These are phyloP conservation scores for Plectosphaerella sp. DNA, from an alignment of 2,329 filamentous ascomycete species.

Conservation along the genomic window DNA sequence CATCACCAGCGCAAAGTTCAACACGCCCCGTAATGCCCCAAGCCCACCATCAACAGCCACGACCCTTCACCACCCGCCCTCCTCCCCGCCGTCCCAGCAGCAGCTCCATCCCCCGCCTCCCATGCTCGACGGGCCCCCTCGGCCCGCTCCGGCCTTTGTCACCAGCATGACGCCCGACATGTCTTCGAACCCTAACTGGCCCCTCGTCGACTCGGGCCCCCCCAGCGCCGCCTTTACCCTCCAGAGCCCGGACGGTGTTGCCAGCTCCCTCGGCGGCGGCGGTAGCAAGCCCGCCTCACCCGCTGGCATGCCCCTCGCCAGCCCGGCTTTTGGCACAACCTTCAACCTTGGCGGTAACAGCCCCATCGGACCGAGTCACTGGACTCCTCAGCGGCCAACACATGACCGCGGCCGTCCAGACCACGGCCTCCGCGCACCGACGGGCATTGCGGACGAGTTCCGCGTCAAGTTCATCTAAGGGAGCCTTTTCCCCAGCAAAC, in stretches of 20 bases:
- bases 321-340: neutral
- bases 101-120: neutral
- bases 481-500: neutral
- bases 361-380: neutral
- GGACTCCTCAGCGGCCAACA: neutral
- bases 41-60: neutral
- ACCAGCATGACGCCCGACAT: neutral
- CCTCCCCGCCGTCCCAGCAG: neutral
- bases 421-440: constrained; percentile 11
- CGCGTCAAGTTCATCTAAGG: constrained; percentile 11
- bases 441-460: constrained; percentile 13
- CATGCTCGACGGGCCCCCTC: neutral
- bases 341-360: neutral
- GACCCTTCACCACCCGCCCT: neutral
- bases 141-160: too few species aligned
- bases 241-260: neutral
- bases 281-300: neutral
- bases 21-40: neutral
- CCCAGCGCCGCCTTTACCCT: neutral
- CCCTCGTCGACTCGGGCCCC: neutral
- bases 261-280: neutral
- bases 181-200: neutral
- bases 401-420: constrained; percentile 6
- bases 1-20: neutral
- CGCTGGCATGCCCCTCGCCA: neutral